Percentiles rank a stretch among this genome's conserved stretches.
Evolutionary conservation across 2,329 filamentous ascomycete genomes (phyloP).

Genomic region (Penicillium concentricum): DNA sequence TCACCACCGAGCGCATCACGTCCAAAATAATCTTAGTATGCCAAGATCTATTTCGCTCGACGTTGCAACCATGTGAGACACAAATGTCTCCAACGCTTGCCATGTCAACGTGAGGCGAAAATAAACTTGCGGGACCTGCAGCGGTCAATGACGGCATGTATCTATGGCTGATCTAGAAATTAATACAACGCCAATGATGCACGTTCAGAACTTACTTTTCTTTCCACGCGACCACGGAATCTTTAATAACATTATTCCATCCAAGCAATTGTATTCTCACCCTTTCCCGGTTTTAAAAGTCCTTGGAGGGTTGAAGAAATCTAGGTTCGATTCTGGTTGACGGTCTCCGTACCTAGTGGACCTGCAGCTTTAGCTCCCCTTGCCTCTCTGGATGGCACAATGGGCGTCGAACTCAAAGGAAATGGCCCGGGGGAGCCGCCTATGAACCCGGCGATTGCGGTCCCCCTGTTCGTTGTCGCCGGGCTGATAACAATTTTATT

Average conservation of each 20-base stretch:
- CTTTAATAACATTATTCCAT: background rate
- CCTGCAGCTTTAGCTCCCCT: background rate
- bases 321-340: constrained; percentile 13
- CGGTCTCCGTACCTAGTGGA: constrained; percentile 3
- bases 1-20: constrained; percentile 13
- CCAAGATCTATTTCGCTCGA: constrained; percentile 7
- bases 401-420: constrained; percentile 33
- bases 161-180: background rate
- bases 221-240: background rate
- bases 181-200: constrained; percentile 17
- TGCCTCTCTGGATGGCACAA: constrained; percentile 17
- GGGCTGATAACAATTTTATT: constrained; percentile 27
- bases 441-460: constrained; percentile 34
- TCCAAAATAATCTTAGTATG: constrained; percentile 6
- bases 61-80: constrained; percentile 19
- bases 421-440: constrained; percentile 28
- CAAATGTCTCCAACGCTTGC: constrained; percentile 2
- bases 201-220: constrained; percentile 4
- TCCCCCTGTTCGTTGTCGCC: constrained; percentile 31
- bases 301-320: constrained; percentile 15
- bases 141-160: constrained; percentile 28
- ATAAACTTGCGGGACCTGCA: constrained; percentile 6
- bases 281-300: background rate
- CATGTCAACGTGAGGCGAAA: constrained; percentile 12
- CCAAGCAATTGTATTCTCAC: background rate